Evolutionary conservation across 495 filamentous ascomycete species (phyloP), one percentile per base, ranked within the genome.

Genomic region (Hypoxylon perforatum): DNA sequence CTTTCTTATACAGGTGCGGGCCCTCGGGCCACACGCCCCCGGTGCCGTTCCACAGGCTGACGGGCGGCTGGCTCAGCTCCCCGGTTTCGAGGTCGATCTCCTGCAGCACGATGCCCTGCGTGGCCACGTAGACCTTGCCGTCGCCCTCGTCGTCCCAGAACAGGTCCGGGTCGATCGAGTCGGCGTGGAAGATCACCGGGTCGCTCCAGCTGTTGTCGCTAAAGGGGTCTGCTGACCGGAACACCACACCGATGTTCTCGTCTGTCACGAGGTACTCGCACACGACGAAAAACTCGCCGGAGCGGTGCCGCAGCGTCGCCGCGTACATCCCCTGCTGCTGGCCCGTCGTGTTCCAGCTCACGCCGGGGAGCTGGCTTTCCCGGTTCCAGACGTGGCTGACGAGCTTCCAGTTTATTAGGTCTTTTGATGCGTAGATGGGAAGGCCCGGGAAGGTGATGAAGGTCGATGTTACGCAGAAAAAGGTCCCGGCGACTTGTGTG

Each of bases 1-100:
- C 86, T 19, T 87, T 85, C 53, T 83, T 84, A 72, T 88, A 89
- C 30, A 91, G 76, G 54, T 88, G 87, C 3, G 88, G 87, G 8
- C 87, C 88, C 72, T 90, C 88, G 2, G 86, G 83, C 18, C 80
- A 81, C 0, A 80, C 74, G 0, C 81, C 83, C 15, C 80, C 76
- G 11, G 79, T 82, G 2, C 86, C 87, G 50, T 84, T 85, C 73
- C 85, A 86, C 45, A 89, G 73, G 6, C 77, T 76, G 11, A 73
- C 76, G 1, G 79, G 48, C 7, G 71, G 70, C 11, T 77, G 73
- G 22, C 75, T 72, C 5, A 73, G 39, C 14, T 69, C 63, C 0
- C 84, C 83, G 0, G 82, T 82, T 6, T 65, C 35, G 1, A 87
- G 68, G 50, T 87, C 67, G n/a, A 88, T 67, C 38, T 74, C 74